Base-by-base conservation (phyloP, 148 eudicot species). In the Rheum nobile region DNA sequence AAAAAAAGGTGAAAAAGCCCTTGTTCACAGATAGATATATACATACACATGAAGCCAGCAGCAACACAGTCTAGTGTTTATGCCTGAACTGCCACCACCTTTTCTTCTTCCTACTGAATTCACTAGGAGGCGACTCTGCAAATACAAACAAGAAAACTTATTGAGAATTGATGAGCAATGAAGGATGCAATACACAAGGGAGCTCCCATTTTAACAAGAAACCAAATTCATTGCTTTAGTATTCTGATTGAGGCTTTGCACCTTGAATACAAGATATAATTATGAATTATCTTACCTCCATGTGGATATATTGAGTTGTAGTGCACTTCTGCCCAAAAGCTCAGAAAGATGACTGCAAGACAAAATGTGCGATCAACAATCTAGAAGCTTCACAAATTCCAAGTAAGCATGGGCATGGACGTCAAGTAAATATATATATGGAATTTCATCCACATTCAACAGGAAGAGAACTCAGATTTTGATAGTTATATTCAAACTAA, bases 321-420 rank as follows among this genome's bases (percentile, higher is more conserved):
- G 79, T 93, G 96, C 79, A 93, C 98, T 84, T 93, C 98, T 21
- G 97, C 98, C 98, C 97, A 93, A 80, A 93, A 93, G 88, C 98
- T 93, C 81, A 93, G 76, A 76, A 85, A 86, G 42, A 91, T 88
- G 43, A 89, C 94, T 87, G 90, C 86, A 71, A 43, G 32, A 71
- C 8, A 1, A 28, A 11, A 65, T 0, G 38, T n/a, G n/a, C n/a
- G n/a, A n/a, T n/a, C n/a, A n/a, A n/a, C n/a, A n/a, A n/a, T n/a
- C n/a, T n/a, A n/a, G n/a, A n/a, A n/a, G n/a, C n/a, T n/a, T n/a
- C n/a, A n/a, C n/a, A n/a, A n/a, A n/a, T n/a, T n/a, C n/a, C n/a
- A n/a, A n/a, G n/a, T n/a, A n/a, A n/a, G 65, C 11, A 21, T n/a
- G 2, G 8, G 65, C 28, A n/a, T 55, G 24, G 65, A 10, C 26